Conservation (phyloP, 768 basidiomycete species). For the Lanmaoa pseudosensibilis region DNA sequence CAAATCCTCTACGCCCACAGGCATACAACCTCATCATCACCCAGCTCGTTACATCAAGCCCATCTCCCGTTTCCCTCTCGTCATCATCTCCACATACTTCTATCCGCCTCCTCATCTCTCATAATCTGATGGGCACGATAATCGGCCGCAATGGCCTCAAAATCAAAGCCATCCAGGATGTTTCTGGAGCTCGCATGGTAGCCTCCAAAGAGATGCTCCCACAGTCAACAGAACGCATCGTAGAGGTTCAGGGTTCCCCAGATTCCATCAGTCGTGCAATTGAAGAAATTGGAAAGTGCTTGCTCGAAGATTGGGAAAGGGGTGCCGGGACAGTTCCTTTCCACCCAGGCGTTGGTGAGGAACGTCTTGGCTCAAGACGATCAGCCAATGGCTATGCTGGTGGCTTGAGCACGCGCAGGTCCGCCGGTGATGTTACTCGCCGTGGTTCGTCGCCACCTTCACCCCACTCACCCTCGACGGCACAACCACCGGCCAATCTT, state of each 20-base stretch:
- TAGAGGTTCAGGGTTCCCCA: constrained; percentile 93
- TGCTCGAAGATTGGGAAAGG: constrained; percentile 96
- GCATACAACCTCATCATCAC: constrained; percentile 94
- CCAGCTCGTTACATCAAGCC: constrained; percentile 82
- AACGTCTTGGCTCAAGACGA: constrained; percentile 55
- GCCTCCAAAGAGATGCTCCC: constrained; percentile 99
- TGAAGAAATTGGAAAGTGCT: constrained; percentile 92
- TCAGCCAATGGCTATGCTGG: constrained; percentile 51
- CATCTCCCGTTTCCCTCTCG: constrained; percentile 70
- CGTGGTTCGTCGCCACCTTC: constrained; percentile 43
- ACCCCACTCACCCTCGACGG: constrained; percentile 43
- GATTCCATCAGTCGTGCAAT: constrained; percentile 93
- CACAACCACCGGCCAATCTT: constrained; percentile 72
- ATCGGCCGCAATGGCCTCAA: constrained; percentile 95
- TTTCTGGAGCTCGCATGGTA: constrained; percentile 95
- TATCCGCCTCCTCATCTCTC: constrained; percentile 95
- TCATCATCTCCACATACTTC: constrained; percentile 71
- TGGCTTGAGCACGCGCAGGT: constrained; percentile 55
- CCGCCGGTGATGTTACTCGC: constrained; percentile 56
- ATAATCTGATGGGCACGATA: constrained; percentile 99
- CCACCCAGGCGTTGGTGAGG: constrained; percentile 85
- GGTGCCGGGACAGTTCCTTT: constrained; percentile 92
- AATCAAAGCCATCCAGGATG: constrained; percentile 98
- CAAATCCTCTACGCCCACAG: constrained; percentile 40
- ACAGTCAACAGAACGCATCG: constrained; percentile 98